phyloP scores from a whole-genome alignment of 139 green algal genomes.

The Haematococcus lacustris region DNA sequence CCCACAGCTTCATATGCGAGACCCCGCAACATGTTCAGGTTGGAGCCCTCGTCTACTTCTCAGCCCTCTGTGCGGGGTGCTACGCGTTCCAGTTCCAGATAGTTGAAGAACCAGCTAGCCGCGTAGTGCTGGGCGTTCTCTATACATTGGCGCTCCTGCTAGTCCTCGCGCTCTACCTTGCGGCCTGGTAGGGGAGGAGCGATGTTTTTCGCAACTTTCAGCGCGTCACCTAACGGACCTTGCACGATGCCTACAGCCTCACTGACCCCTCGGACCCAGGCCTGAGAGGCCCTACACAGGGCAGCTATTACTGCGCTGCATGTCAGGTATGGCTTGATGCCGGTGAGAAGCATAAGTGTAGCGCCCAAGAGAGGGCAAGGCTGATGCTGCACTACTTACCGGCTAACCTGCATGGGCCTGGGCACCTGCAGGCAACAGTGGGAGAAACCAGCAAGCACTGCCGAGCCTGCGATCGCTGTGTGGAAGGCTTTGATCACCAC shows the following conservation, averaged over 20 bases:
- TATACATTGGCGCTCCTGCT: neutral
- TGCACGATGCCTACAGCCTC: neutral
- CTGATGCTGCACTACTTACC: too few species aligned
- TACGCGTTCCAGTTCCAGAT: conserved; percentile 2
- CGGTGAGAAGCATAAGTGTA: neutral
- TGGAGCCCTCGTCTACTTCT: neutral
- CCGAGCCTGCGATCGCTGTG: conserved; percentile 60
- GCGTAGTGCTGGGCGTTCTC: neutral
- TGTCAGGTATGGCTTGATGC: neutral
- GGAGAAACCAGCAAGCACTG: conserved; percentile 63
- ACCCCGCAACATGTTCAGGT: too few species aligned
- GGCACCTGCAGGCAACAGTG: conserved; percentile 33
- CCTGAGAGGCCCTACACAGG: neutral
- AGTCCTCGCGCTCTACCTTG: neutral
- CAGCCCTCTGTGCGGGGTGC: neutral
- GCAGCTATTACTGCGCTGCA: neutral
- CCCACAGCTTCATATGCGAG: too few species aligned
- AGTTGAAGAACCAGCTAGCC: neutral
- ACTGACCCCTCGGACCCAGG: neutral
- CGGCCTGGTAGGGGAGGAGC: neutral
- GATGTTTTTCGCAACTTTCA: neutral
- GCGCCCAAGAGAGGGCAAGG: too few species aligned
- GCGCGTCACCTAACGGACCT: neutral
- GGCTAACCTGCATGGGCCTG: neutral
- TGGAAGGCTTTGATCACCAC: conserved; percentile 72